phyloP scores from a whole-genome alignment of 1,284 basidiomycete genomes.

The Ceratobasidium papillatum region DNA sequence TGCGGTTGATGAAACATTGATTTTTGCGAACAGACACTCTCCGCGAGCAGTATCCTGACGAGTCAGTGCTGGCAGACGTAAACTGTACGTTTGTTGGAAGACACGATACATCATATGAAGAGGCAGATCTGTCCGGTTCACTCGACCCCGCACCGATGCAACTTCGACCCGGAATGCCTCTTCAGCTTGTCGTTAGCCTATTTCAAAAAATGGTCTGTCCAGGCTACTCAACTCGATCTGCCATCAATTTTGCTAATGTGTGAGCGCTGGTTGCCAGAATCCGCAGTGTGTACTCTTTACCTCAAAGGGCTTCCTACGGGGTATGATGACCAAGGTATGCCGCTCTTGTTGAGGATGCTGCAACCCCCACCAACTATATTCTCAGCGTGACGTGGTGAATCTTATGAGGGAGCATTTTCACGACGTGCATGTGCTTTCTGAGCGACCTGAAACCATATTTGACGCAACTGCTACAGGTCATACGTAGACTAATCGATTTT shows the following conservation, averaged over 20 bases:
- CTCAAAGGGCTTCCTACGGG: constrained; percentile 64
- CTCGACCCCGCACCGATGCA: constrained; percentile 69
- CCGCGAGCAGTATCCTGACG: constrained; percentile 31
- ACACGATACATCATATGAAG: constrained; percentile 46
- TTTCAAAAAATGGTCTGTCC: constrained; percentile 72
- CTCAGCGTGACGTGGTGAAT: constrained; percentile 66
- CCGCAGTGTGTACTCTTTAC: constrained; percentile 73
- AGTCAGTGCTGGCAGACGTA: not conserved
- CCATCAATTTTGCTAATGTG: not conserved
- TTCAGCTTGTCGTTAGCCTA: constrained; percentile 73
- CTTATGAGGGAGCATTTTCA: constrained; percentile 67
- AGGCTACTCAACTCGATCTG: constrained; percentile 1
- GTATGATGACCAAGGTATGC: constrained; percentile 64
- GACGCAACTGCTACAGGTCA: not conserved
- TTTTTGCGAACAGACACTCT: constrained; percentile 41
- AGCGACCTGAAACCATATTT: constrained; percentile 34
- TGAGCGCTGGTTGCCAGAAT: constrained; percentile 56
- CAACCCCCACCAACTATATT: not conserved
- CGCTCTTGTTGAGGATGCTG: not conserved
- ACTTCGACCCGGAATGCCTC: constrained; percentile 70
- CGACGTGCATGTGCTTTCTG: constrained; percentile 58
- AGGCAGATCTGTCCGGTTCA: constrained; percentile 60
- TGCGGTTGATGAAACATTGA: constrained; percentile 57
- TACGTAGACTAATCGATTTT: not conserved
- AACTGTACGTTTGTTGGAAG: constrained; percentile 41